These are phyloP conservation scores for Circinella minor DNA, from an alignment of 371 early-diverging fungal species.

Conservation along the genomic window DNA sequence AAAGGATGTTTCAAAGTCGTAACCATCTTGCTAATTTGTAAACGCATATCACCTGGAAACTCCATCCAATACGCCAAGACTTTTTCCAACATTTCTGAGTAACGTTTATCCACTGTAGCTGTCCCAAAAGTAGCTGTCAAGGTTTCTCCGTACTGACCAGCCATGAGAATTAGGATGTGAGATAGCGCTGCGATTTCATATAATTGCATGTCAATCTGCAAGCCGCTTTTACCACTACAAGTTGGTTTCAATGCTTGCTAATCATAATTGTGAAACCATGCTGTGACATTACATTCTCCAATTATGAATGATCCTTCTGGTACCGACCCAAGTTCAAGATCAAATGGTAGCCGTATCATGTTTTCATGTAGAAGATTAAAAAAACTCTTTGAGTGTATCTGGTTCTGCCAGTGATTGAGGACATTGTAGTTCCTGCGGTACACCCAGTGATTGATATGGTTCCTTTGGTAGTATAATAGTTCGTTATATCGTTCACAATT, in stretches of 20 bases:
- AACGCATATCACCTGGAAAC: neutral
- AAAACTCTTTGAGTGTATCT: neutral
- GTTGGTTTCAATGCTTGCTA: conserved; percentile 4
- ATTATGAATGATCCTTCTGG: conserved; percentile 12
- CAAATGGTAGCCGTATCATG: conserved; percentile 9
- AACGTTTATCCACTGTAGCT: neutral
- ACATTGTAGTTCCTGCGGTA: neutral
- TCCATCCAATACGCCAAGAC: neutral
- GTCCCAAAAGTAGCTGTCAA: neutral
- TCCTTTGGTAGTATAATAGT: conserved; percentile 1
- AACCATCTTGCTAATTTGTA: conserved; percentile 3
- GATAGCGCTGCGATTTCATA: conserved; percentile 4
- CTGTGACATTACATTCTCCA: neutral
- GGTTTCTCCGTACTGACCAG: neutral
- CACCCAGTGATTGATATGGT: conserved; percentile 1
- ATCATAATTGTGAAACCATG: conserved; percentile 7
- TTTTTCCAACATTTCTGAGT: neutral
- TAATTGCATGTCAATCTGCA: neutral
- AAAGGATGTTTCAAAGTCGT: neutral
- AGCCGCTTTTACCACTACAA: neutral
- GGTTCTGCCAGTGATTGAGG: neutral
- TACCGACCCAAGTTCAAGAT: conserved; percentile 1
- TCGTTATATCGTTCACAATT: neutral
- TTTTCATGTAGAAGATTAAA: neutral
- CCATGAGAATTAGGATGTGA: conserved; percentile 4